phyloP scores from a whole-genome alignment of 441 rosid genomes.

The Populus tomentosa region DNA sequence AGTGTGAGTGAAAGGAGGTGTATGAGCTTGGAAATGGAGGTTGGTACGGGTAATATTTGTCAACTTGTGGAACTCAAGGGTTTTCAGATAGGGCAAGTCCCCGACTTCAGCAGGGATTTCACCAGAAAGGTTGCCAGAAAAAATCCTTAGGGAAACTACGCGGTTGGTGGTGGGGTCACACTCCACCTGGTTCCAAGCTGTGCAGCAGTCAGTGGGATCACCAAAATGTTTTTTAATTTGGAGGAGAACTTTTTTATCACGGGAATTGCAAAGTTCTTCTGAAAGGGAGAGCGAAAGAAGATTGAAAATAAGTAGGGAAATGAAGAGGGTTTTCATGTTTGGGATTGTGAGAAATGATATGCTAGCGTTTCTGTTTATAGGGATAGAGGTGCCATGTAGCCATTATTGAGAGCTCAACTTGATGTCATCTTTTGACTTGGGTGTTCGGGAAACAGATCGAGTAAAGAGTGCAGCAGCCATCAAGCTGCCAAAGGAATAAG shows the following conservation, averaged over 20 bases:
- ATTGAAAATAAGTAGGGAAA: slow-evolving; percentile 18
- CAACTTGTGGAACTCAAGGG: slow-evolving; percentile 41
- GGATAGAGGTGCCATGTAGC: not conserved
- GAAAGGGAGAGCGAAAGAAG: slow-evolving; percentile 25
- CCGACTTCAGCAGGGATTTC: slow-evolving; percentile 51
- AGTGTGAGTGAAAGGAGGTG: slow-evolving; percentile 48
- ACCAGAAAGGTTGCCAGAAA: slow-evolving; percentile 47
- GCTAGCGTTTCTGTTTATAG: not conserved
- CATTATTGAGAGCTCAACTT: not conserved
- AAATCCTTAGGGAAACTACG: slow-evolving; percentile 44
- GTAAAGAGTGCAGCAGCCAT: not conserved
- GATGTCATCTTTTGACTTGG: not conserved
- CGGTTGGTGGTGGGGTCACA: slow-evolving; percentile 48
- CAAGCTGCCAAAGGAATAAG: not conserved
- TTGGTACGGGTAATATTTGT: slow-evolving; percentile 54
- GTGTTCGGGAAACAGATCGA: not conserved
- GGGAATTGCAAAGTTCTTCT: slow-evolving; percentile 38
- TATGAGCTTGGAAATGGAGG: slow-evolving; percentile 52
- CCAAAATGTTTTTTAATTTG: slow-evolving; percentile 48
- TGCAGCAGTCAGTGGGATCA: slow-evolving; percentile 67
- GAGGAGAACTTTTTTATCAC: slow-evolving; percentile 54
- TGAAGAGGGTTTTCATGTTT: slow-evolving; percentile 11
- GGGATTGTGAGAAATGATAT: not conserved
- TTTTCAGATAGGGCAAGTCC: slow-evolving; percentile 49
- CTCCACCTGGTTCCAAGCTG: slow-evolving; percentile 46